Percentiles rank a stretch among this genome's conserved stretches.
These are phyloP conservation scores for Phylloporus sp. DNA, from an alignment of 768 basidiomycete genomes.

Conservation along the genomic window DNA sequence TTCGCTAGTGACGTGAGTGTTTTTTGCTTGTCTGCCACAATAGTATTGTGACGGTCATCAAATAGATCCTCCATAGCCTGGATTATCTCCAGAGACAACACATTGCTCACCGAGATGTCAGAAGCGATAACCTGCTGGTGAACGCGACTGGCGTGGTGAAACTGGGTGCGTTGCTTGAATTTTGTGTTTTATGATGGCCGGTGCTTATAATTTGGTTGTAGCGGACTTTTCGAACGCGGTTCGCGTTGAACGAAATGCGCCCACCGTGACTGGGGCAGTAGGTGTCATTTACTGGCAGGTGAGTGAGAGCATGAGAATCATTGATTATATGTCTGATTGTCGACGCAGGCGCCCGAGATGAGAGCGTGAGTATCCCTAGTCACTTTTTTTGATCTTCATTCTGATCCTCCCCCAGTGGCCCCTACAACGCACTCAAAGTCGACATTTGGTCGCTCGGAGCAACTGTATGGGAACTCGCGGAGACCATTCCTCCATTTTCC, in stretches of 20 bases:
- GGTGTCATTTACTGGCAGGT: constrained; percentile 83
- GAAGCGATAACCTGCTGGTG: constrained; percentile 77
- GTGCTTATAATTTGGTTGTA: constrained; percentile 23
- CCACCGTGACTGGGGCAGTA: constrained; percentile 51
- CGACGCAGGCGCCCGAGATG: constrained; percentile 63
- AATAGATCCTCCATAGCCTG: constrained; percentile 59
- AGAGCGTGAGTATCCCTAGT: constrained; percentile 47
- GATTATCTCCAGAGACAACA: constrained; percentile 57
- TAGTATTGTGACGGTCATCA: constrained; percentile 2
- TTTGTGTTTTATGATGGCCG: too few species aligned
- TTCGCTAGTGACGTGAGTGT: constrained; percentile 71
- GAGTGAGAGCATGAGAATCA: constrained; percentile 13
- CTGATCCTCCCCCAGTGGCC: constrained; percentile 41
- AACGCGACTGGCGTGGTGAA: constrained; percentile 68
- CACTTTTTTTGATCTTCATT: constrained; percentile 7
- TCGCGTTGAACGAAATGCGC: constrained; percentile 46
- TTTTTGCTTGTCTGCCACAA: background rate
- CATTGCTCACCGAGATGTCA: constrained; percentile 79
- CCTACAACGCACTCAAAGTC: constrained; percentile 69
- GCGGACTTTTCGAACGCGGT: constrained; percentile 82
- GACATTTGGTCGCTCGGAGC: constrained; percentile 82
- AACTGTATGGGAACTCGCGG: constrained; percentile 78
- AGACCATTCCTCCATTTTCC: constrained; percentile 69
- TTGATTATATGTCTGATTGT: background rate
- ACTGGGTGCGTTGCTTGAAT: constrained; percentile 46